phyloP scores from a whole-genome alignment of 2,329 filamentous ascomycete species.

The Calonectria fujianensis region DNA sequence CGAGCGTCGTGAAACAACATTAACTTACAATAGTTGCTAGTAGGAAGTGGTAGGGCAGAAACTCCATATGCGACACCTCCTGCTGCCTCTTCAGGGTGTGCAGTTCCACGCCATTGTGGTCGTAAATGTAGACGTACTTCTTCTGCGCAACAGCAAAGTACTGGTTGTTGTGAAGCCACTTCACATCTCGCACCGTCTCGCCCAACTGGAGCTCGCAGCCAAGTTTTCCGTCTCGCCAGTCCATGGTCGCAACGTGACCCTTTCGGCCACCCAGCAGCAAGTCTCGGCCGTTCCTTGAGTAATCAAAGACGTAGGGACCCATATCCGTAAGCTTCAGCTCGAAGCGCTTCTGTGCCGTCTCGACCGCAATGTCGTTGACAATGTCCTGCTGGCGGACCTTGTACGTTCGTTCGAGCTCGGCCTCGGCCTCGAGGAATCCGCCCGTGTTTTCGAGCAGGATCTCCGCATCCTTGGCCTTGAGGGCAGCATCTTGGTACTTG shows the following conservation, averaged over 20 bases:
- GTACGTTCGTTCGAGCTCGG: slow-evolving; percentile 92
- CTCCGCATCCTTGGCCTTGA: slow-evolving; percentile 95
- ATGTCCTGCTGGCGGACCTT: slow-evolving; percentile 94
- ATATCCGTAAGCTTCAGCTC: slow-evolving; percentile 88
- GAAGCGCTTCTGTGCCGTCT: slow-evolving; percentile 94
- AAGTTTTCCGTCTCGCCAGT: slow-evolving; percentile 94
- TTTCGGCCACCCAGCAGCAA: slow-evolving; percentile 91
- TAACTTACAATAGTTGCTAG: slow-evolving; percentile 85
- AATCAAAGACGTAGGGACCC: slow-evolving; percentile 92
- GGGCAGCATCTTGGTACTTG: slow-evolving; percentile 86
- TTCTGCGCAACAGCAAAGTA: slow-evolving; percentile 97
- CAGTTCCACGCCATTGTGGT: slow-evolving; percentile 90
- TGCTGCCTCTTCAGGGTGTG: slow-evolving; percentile 93
- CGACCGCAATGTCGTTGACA: slow-evolving; percentile 81
- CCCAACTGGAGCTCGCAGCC: slow-evolving; percentile 93
- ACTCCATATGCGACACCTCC: slow-evolving; percentile 95
- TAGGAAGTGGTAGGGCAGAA: slow-evolving; percentile 96
- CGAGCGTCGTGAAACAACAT: neutral
- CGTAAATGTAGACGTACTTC: slow-evolving; percentile 98
- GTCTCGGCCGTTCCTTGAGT: slow-evolving; percentile 91
- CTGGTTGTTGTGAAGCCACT: slow-evolving; percentile 96
- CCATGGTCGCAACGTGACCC: slow-evolving; percentile 96
- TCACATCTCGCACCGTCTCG: slow-evolving; percentile 92
- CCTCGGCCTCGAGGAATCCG: slow-evolving; percentile 92
- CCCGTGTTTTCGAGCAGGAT: slow-evolving; percentile 91